Percentiles rank a stretch among this genome's conserved stretches.
phyloP scores from a whole-genome alignment of 2,329 filamentous ascomycete genomes.

The Annulohypoxylon truncatum region DNA sequence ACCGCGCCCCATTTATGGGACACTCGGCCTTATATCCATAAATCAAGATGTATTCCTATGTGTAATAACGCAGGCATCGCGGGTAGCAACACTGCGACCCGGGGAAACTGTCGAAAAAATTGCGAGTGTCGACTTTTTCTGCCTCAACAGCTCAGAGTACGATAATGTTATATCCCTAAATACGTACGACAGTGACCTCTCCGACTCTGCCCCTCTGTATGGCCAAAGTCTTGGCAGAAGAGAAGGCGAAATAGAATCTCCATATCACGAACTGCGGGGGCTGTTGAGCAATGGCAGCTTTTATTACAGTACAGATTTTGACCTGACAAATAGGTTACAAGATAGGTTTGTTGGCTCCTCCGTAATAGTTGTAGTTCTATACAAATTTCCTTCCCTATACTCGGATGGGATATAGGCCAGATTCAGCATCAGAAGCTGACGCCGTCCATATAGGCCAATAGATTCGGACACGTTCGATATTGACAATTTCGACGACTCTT shows the following conservation, averaged over 20 bases:
- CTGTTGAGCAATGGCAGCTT: constrained; percentile 93
- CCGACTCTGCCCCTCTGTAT: constrained; percentile 62
- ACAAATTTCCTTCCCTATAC: background rate
- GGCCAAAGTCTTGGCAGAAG: constrained; percentile 68
- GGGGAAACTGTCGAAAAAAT: constrained; percentile 93
- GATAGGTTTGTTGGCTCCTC: constrained; percentile 69
- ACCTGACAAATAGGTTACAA: constrained; percentile 92
- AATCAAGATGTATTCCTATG: constrained; percentile 89
- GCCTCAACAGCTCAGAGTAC: constrained; percentile 86
- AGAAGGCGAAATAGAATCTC: constrained; percentile 82
- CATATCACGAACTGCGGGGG: constrained; percentile 90
- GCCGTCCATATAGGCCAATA: constrained; percentile 65
- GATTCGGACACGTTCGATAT: constrained; percentile 86
- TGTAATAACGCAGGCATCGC: constrained; percentile 82
- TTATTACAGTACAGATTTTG: constrained; percentile 99
- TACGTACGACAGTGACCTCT: constrained; percentile 60
- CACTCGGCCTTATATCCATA: constrained; percentile 86
- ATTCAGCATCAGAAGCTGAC: constrained; percentile 31
- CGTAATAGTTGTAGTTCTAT: background rate
- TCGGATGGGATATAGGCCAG: background rate
- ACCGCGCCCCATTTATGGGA: constrained; percentile 81
- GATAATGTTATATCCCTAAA: constrained; percentile 77
- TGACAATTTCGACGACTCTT: constrained; percentile 90
- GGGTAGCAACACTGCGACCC: constrained; percentile 84
- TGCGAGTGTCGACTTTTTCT: constrained; percentile 89